These are phyloP conservation scores for Atkinsonella hypoxylon DNA, from an alignment of 2,329 filamentous ascomycete genomes.

Conservation along the genomic window DNA sequence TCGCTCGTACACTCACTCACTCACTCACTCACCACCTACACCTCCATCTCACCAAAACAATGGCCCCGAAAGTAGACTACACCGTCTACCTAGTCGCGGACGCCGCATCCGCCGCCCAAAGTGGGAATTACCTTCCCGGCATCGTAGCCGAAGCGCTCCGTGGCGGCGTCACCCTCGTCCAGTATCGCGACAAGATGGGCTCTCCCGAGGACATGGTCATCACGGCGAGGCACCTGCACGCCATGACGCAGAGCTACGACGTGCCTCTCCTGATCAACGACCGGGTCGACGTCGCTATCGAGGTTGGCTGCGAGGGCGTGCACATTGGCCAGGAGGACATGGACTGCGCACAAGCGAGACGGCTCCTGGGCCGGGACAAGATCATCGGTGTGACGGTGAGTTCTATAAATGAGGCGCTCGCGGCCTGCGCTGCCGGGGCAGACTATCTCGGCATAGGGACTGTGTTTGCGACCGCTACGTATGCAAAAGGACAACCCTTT, in stretches of 20 bases:
- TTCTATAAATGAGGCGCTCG: constrained; percentile 57
- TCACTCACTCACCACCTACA: too few species aligned
- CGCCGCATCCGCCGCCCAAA: constrained; percentile 76
- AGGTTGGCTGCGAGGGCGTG: constrained; percentile 78
- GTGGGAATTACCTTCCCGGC: constrained; percentile 52
- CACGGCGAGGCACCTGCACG: constrained; percentile 60
- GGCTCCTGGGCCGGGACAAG: constrained; percentile 59
- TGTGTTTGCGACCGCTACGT: constrained; percentile 76
- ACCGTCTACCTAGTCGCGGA: constrained; percentile 87
- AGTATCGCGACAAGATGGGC: constrained; percentile 80
- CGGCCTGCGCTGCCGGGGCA: constrained; percentile 63
- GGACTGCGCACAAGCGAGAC: constrained; percentile 41
- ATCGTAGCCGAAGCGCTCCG: constrained; percentile 66
- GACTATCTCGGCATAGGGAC: constrained; percentile 89
- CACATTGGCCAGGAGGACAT: constrained; percentile 95
- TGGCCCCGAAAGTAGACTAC: constrained; percentile 45
- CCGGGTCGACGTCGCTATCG: constrained; percentile 76
- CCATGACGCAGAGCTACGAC: constrained; percentile 50
- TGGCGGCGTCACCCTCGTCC: constrained; percentile 76
- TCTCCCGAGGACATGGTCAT: constrained; percentile 60
- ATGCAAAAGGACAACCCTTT: too few species aligned
- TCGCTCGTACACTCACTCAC: too few species aligned
- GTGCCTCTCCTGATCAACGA: constrained; percentile 90
- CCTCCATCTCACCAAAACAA: too few species aligned
- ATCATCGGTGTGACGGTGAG: constrained; percentile 88